Percentiles rank a stretch among this genome's conserved stretches.
Evolutionary conservation across 306 rosid genomes (phyloP).

Genomic region (Gastrolobium bilobum): DNA sequence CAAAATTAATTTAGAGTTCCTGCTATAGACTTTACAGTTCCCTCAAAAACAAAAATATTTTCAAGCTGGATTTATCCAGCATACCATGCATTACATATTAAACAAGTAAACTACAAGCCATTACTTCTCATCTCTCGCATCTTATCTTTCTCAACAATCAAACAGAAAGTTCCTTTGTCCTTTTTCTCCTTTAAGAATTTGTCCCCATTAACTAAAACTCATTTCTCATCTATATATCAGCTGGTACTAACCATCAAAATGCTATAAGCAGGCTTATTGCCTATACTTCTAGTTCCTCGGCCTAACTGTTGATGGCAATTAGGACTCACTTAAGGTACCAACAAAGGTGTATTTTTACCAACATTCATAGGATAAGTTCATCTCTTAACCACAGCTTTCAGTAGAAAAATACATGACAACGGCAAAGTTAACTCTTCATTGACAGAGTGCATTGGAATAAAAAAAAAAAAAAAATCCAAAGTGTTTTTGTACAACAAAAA

Average conservation of each 20-base stretch:
- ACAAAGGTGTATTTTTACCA: neutral
- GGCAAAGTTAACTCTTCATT: conserved; percentile 19
- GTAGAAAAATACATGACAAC: neutral
- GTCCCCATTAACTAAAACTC: neutral
- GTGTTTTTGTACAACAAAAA: conserved; percentile 1
- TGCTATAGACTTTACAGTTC: neutral
- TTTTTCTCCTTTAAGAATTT: conserved; percentile 11
- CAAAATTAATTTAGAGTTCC: neutral
- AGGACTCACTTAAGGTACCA: neutral
- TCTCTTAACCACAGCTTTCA: neutral
- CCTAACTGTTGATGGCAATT: neutral
- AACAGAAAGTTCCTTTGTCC: neutral
- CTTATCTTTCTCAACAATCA: neutral
- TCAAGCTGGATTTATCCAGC: conserved; percentile 1
- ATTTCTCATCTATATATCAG: neutral
- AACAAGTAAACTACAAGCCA: neutral
- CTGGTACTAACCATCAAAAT: neutral
- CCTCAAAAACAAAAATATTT: too few species aligned
- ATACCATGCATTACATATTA: neutral
- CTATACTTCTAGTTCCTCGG: too few species aligned
- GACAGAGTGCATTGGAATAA: neutral
- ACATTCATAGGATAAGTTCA: conserved; percentile 4
- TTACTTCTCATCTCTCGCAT: neutral
- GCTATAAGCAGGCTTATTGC: neutral
- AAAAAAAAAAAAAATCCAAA: too few species aligned